phyloP scores from a whole-genome alignment of 768 basidiomycete species.

The Leccinum longicurvipes region DNA sequence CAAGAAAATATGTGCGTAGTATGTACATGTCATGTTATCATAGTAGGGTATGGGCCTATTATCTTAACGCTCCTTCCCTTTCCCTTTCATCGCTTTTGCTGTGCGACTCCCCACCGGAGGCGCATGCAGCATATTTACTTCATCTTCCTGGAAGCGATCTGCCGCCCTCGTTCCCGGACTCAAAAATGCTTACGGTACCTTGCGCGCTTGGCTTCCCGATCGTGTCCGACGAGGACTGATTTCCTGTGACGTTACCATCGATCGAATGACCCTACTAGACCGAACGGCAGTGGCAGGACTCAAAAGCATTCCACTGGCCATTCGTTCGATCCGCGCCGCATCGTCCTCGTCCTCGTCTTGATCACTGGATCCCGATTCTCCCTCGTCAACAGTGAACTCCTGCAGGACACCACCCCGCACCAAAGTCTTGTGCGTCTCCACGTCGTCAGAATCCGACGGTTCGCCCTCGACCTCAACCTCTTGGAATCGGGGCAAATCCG shows the following conservation, averaged over 20 bases:
- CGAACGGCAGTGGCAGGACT: no score
- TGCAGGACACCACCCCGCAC: not conserved
- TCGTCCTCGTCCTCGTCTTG: slow-evolving; percentile 3
- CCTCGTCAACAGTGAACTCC: not conserved
- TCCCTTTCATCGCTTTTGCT: slow-evolving; percentile 1
- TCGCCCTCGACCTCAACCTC: slow-evolving; percentile 3
- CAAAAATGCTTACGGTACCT: slow-evolving; percentile 4
- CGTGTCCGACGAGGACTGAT: slow-evolving; percentile 8
- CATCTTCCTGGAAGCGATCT: slow-evolving; percentile 8
- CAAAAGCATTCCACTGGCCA: slow-evolving; percentile 10
- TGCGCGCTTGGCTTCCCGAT: slow-evolving; percentile 1
- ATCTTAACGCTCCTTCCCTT: not conserved
- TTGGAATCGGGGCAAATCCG: slow-evolving; percentile 9
- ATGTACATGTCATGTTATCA: no score
- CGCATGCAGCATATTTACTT: slow-evolving; percentile 1
- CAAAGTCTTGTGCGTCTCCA: slow-evolving; percentile 24
- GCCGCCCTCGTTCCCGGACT: slow-evolving; percentile 15
- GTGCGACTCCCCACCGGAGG: slow-evolving; percentile 17
- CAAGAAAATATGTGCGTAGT: no score
- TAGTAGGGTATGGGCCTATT: no score
- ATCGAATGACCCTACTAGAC: slow-evolving; percentile 10
- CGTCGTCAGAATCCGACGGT: slow-evolving; percentile 29
- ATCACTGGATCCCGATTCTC: not conserved
- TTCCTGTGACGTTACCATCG: not conserved
- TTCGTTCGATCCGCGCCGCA: slow-evolving; percentile 13